A percentile compares a stretch with the other conserved stretches of the same genome.
These are phyloP conservation scores for Speleostelium caveatum DNA, from an alignment of 78 protist species.

Conservation along the genomic window DNA sequence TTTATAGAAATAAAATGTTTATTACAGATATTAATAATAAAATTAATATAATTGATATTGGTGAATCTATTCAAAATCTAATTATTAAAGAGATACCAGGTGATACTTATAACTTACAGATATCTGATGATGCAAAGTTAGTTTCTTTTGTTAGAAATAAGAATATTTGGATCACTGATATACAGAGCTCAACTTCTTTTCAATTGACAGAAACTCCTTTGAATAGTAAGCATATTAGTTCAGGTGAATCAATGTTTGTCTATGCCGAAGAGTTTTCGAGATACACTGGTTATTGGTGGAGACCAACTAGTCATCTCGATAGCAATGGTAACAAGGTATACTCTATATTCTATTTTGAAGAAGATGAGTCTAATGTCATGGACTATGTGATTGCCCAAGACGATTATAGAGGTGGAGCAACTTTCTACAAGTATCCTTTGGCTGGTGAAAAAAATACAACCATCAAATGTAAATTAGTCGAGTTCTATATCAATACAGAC, in stretches of 20 bases:
- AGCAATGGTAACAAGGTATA: conserved; percentile 3
- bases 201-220: conserved; percentile 24
- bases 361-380: conserved; percentile 58
- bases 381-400: conserved; percentile 14
- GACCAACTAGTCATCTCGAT: conserved; percentile 14
- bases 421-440: conserved; percentile 72
- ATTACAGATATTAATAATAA: conserved; percentile 33
- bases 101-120: conserved; percentile 20
- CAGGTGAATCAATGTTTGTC: conserved; percentile 67
- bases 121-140: conserved; percentile 48
- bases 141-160: conserved; percentile 33
- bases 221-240: background rate
- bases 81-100: background rate
- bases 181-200: background rate
- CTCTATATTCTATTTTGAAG: conserved; percentile 51
- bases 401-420: conserved; percentile 15
- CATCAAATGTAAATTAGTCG: background rate
- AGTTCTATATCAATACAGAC: background rate
- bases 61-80: background rate
- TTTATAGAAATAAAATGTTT: conserved; percentile 1
- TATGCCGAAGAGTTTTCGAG: conserved; percentile 73
- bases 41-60: conserved; percentile 13
- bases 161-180: conserved; percentile 66
- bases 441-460: conserved; percentile 60
- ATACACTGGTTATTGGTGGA: conserved; percentile 84